Evolutionary conservation across 805 yeast genomes (phyloP).

Genomic region (Yamadazyma endophytica): DNA sequence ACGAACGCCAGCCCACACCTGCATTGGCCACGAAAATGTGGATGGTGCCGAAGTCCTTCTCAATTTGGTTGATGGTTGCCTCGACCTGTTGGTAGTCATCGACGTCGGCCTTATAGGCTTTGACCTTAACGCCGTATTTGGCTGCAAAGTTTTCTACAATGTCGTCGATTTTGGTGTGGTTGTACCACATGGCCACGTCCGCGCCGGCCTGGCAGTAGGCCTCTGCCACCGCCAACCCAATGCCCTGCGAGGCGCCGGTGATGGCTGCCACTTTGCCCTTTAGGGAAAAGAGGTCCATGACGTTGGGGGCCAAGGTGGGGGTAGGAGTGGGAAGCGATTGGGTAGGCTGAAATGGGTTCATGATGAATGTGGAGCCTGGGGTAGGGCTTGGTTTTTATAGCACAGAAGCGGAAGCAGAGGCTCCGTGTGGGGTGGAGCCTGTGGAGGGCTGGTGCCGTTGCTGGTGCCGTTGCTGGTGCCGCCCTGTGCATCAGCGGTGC

Average conservation of each 20-base stretch:
- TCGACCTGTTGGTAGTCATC: constrained; percentile 18
- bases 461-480: no score
- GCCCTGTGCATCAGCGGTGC: no score
- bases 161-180: constrained; percentile 44
- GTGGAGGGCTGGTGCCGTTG: no score
- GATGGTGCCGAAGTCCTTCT: constrained; percentile 20
- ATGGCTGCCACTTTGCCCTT: constrained; percentile 18
- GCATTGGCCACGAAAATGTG: constrained; percentile 27
- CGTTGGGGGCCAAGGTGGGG: constrained; percentile 2
- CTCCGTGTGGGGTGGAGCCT: no score
- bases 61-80: constrained; percentile 13
- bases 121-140: constrained; percentile 46
- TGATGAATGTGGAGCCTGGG: no score
- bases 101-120: constrained; percentile 20
- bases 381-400: no score
- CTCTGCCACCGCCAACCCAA: constrained; percentile 21
- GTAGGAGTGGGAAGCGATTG: constrained; percentile 3
- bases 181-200: constrained; percentile 26
- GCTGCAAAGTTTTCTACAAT: constrained; percentile 47
- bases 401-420: no score
- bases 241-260: constrained; percentile 23
- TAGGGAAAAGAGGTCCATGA: constrained; percentile 10
- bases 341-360: no score
- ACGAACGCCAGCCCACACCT: constrained; percentile 20
- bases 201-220: constrained; percentile 21